Base-by-base conservation (phyloP, 441 rosid species). In the Populus hybrid region DNA sequence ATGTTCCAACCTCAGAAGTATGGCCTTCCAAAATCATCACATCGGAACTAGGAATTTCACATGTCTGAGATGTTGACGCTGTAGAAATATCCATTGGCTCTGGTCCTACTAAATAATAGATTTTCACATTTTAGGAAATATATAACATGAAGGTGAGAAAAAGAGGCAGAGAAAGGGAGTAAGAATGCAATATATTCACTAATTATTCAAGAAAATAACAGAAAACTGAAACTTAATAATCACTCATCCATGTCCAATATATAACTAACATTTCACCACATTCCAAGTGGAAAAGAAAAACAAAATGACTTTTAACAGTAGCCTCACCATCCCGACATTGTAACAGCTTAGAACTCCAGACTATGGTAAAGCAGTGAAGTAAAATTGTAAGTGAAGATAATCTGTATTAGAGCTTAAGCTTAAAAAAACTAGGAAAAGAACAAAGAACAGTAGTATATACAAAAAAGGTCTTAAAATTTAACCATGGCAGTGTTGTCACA, bases 1-100 rank as follows among this genome's bases (percentile, higher is more conserved):
- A 84, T 72, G 61, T 71, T 70, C 84, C 73, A 89, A 97, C 99
- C 99, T 97, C 98, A 57, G 98, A 91, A 75, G 95, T 89, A 83
- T 97, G 99, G 26, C 99, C 97, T 87, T 92, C 99, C 87, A 96
- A 86, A 83, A 96, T 86, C 81, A 90, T 87, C 84, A 96, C 99
- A 81, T 96, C 96, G 18, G 92, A 87, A 81, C 65, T 84, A 74
- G 92, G 93, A 86, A 94, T 90, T 80, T 91, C 98, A 77, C 86
- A 85, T 36, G 93, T 70, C 87, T 84, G 90, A 77, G 95, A 87
- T 36, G 90, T 82, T 80, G 90, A 73, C 34, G 89, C 59, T 20
- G 86, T 78, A 71, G 81, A 86, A 11, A 91, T 83, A 82, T 94
- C 97, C 97, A 93, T 94, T 71, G 94, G 93, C 83, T 94, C 97